A percentile compares a stretch with the other conserved stretches of the same genome.
These are phyloP conservation scores for Saposhnikovia divaricata DNA, from an alignment of 129 eudicot genomes.

Conservation along the genomic window DNA sequence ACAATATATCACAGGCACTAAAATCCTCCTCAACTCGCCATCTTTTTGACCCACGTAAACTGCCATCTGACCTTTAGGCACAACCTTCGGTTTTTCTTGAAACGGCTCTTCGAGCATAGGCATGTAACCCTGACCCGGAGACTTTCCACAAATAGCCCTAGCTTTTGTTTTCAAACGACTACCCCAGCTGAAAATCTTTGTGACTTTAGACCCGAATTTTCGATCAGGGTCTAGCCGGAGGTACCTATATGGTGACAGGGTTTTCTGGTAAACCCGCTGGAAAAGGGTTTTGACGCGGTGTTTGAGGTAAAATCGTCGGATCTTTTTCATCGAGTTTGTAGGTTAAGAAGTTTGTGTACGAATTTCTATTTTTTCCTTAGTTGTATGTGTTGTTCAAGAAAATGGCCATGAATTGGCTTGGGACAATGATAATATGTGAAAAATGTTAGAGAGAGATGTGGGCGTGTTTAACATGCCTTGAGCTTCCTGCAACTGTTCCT, in stretches of 20 bases:
- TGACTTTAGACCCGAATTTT: neutral
- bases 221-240: conserved; percentile 22
- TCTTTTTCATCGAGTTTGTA: conserved; percentile 32
- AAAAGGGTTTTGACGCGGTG: conserved; percentile 39
- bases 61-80: conserved; percentile 86
- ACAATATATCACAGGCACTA: conserved; percentile 79
- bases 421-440: conserved; percentile 52
- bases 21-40: conserved; percentile 55
- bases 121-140: conserved; percentile 25
- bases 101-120: conserved; percentile 29
- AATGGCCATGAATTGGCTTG: conserved; percentile 83
- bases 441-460: conserved; percentile 55
- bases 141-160: conserved; percentile 28
- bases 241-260: conserved; percentile 15
- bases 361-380: conserved; percentile 24
- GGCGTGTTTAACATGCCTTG: conserved; percentile 53
- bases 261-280: conserved; percentile 33
- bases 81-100: conserved; percentile 24
- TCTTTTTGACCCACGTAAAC: conserved; percentile 78
- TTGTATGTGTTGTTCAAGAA: conserved; percentile 20
- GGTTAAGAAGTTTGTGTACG: neutral
- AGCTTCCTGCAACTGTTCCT: neutral
- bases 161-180: conserved; percentile 41
- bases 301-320: conserved; percentile 56
- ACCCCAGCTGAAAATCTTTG: conserved; percentile 43